A percentile compares a stretch with the other conserved stretches of the same genome.
Evolutionary conservation across 139 green algal species (phyloP).

Genomic region (Chlorella vulgaris): DNA sequence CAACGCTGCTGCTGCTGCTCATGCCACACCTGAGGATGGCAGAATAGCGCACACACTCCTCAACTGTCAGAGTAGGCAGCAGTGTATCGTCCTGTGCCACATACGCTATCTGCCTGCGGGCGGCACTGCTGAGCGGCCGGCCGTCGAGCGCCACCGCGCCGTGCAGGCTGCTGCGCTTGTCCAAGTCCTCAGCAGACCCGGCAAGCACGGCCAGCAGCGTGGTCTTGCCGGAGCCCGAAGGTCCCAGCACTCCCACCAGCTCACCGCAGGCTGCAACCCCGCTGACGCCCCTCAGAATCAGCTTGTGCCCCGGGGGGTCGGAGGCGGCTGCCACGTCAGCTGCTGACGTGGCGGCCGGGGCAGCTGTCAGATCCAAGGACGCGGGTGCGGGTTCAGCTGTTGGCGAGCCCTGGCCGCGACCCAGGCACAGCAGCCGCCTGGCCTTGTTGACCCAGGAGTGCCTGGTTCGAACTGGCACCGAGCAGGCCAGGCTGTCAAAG

Average conservation of each 20-base stretch:
- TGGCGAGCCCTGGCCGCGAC: neutral
- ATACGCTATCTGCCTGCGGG: constrained; percentile 6
- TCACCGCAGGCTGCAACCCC: constrained; percentile 31
- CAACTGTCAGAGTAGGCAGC: constrained; percentile 73
- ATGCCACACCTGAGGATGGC: constrained; percentile 65
- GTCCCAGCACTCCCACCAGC: constrained; percentile 48
- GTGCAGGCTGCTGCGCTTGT: neutral
- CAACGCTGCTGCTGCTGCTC: too few species aligned
- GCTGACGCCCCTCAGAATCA: constrained; percentile 21
- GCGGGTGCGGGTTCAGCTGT: neutral
- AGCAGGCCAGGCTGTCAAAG: constrained; percentile 27
- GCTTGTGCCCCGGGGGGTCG: neutral
- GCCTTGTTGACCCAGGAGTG: neutral
- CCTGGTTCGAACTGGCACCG: neutral
- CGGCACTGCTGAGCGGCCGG: neutral
- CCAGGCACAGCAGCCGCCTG: neutral
- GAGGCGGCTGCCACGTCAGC: neutral
- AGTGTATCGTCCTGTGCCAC: constrained; percentile 68
- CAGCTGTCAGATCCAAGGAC: too few species aligned
- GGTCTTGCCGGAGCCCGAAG: constrained; percentile 75
- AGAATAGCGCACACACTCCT: constrained; percentile 68
- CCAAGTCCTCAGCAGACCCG: constrained; percentile 22
- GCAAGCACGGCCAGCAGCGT: constrained; percentile 73
- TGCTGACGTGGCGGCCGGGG: too few species aligned
- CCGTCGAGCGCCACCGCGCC: constrained; percentile 38